These are phyloP conservation scores for Curvularia sp. DNA, from an alignment of 2,329 filamentous ascomycete species.

Conservation along the genomic window DNA sequence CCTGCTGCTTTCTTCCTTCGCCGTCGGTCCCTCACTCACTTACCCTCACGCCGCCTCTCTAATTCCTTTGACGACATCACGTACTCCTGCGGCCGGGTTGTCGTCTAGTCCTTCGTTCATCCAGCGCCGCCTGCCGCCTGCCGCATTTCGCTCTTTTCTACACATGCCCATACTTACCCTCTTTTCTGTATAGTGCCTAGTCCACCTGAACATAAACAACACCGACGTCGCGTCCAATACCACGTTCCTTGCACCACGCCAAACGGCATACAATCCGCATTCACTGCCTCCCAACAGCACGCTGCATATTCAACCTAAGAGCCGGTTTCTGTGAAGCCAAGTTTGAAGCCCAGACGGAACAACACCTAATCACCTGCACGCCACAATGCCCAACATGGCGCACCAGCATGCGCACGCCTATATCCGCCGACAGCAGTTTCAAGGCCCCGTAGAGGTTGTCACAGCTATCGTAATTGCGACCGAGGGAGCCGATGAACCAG, in stretches of 20 bases:
- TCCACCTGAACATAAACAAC: constrained; percentile 25
- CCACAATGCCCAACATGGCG: constrained; percentile 26
- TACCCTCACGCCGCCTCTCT: constrained; percentile 28
- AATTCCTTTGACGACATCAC: constrained; percentile 26
- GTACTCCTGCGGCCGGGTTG: constrained; percentile 48
- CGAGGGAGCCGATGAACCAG: constrained; percentile 60
- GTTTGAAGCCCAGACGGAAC: background rate
- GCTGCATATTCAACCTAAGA: constrained; percentile 16
- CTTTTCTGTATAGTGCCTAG: constrained; percentile 45
- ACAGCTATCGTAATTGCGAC: constrained; percentile 58
- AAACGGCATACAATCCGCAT: constrained; percentile 32
- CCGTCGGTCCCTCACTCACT: constrained; percentile 17
- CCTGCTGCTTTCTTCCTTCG: constrained; percentile 17
- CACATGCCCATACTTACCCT: constrained; percentile 32
- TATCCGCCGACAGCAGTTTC: constrained; percentile 38
- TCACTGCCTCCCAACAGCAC: constrained; percentile 34
- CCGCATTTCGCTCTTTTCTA: constrained; percentile 47
- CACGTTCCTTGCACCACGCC: constrained; percentile 43
- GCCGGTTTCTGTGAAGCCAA: constrained; percentile 18
- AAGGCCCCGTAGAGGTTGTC: constrained; percentile 23
- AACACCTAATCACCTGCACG: constrained; percentile 8
- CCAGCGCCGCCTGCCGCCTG: constrained; percentile 46
- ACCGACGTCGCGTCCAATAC: constrained; percentile 24
- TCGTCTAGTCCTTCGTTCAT: constrained; percentile 51
- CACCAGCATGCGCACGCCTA: constrained; percentile 40